Evolutionary conservation across 139 green algal species (phyloP).

Genomic region (Tetraselmis striata): DNA sequence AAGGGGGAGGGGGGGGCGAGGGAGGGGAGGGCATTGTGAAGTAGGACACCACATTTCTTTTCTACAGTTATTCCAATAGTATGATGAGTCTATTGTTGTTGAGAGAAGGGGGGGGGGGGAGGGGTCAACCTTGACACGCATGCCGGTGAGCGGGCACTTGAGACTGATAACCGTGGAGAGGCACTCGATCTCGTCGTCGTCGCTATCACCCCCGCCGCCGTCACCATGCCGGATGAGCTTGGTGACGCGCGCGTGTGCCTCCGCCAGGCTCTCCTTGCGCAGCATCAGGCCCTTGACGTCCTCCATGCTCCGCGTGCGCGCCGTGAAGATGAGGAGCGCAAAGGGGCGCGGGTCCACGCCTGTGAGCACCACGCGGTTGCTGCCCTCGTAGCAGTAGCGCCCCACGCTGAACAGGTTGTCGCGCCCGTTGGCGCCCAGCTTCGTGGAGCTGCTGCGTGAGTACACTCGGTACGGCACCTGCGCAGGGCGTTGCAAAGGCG

Average conservation of each 20-base stretch:
- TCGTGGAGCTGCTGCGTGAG: slow-evolving; percentile 26
- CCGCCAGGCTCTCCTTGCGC: slow-evolving; percentile 28
- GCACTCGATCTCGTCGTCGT: slow-evolving; percentile 26
- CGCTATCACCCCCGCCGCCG: slow-evolving; percentile 12
- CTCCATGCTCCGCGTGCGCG: slow-evolving; percentile 23
- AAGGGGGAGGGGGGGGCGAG: no score
- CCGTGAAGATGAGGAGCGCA: slow-evolving; percentile 41
- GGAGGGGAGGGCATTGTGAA: no score
- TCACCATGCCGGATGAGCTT: slow-evolving; percentile 26
- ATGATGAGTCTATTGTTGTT: no score
- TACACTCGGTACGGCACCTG: slow-evolving; percentile 32
- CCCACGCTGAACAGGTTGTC: slow-evolving; percentile 60
- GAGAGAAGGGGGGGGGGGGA: not conserved
- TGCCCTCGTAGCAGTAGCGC: not conserved
- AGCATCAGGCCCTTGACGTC: slow-evolving; percentile 64
- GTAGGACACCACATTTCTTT: no score
- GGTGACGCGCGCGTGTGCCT: slow-evolving; percentile 38
- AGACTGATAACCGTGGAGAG: slow-evolving; percentile 41
- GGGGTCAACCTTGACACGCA: slow-evolving; percentile 31
- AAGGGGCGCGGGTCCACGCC: slow-evolving; percentile 28
- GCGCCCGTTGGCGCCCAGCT: slow-evolving; percentile 65
- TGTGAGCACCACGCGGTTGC: slow-evolving; percentile 22
- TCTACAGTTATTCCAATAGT: no score
- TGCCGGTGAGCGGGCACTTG: slow-evolving; percentile 40
- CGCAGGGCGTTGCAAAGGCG: no score